A percentile compares a stretch with the other conserved stretches of the same genome.
Evolutionary conservation across 2,329 filamentous ascomycete genomes (phyloP).

Genomic region (Calonectria honghensis): DNA sequence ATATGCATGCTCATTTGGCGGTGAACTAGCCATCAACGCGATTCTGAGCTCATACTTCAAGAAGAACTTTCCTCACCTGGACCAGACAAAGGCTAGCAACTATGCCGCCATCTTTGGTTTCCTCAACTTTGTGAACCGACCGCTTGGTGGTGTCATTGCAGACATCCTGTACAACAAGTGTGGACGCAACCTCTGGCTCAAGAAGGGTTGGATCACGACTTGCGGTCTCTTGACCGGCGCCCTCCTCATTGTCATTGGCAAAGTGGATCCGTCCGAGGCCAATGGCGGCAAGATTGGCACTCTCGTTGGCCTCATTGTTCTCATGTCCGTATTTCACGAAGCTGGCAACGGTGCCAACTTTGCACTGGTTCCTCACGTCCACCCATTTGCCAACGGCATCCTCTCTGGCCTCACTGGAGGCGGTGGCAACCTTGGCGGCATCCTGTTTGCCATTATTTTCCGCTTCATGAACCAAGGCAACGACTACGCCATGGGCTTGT

Average conservation of each 20-base stretch:
- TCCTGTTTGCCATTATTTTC: conserved; percentile 90
- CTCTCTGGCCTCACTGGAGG: conserved; percentile 88
- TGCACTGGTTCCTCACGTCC: conserved; percentile 89
- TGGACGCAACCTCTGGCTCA: conserved; percentile 60
- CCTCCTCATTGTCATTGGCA: conserved; percentile 77
- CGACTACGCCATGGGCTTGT: conserved; percentile 81
- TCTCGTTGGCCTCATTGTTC: conserved; percentile 85
- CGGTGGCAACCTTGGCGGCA: conserved; percentile 88
- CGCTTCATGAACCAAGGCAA: conserved; percentile 79
- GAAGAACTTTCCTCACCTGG: conserved; percentile 75
- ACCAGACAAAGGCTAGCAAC: conserved; percentile 73
- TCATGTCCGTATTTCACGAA: conserved; percentile 88
- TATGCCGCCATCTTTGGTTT: conserved; percentile 86
- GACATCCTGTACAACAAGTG: conserved; percentile 69
- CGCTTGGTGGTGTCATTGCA: conserved; percentile 76
- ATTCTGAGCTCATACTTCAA: conserved; percentile 76
- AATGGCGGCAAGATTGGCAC: conserved; percentile 63
- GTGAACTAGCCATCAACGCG: conserved; percentile 77
- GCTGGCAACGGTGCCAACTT: conserved; percentile 92
- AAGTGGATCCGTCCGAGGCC: conserved; percentile 76
- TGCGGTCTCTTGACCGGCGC: conserved; percentile 78
- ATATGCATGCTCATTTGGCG: conserved; percentile 79
- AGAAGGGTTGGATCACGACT: conserved; percentile 67
- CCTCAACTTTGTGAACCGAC: conserved; percentile 81
- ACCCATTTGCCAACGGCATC: conserved; percentile 86